Base-by-base conservation (phyloP, 2,329 filamentous ascomycete species). In the Monilinia fructicola region DNA sequence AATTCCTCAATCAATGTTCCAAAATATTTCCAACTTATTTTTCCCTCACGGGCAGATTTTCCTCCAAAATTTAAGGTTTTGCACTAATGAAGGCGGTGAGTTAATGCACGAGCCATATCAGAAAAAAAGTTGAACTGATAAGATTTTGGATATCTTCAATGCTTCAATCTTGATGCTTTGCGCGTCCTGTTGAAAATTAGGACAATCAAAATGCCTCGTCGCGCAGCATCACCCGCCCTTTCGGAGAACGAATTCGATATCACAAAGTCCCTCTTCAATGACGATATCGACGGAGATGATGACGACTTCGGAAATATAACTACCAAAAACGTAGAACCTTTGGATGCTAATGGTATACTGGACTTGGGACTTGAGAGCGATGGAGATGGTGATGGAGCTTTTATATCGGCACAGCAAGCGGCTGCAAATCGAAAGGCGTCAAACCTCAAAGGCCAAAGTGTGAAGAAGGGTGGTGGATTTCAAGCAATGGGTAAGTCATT, bases 161-260 rank as follows among this genome's bases (percentile, higher is more conserved):
- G 31, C 59, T 42, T 44, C 58, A 40, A 54, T 35, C 23, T 38
- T 38, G 35, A n/a, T 35, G 31, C 55, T 61, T 61, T 67, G 63
- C 48, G 65, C 52, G 54, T 4, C 38, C 31, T 42, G 48, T 67
- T 48, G 44, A 72, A 69, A 59, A 23, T 38, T 28, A 65, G 35
- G 38, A 66, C 42, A 42, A n/a, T 35, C 60, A 65, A 58, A 46
- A 96, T 96, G 92, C 84, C 85, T 79, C 83, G 83, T 77, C 88
- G 91, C 75, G 87, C 86, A 75, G 84, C 84, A 67, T 98, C 95
- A 54, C 95, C 94, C 68, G 87, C 92, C 59, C 83, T 85, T 67
- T 98, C 94, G 60, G 94, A 98, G 79, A 90, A 89, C 71, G 95
- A 97, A 76, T 87, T 96, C 75, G 95, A 99, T 75, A 97, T 99